Evolutionary conservation across 2,329 filamentous ascomycete genomes (phyloP), one percentile per base, ranked within the genome.

Genomic region (Akanthomyces lecanii): DNA sequence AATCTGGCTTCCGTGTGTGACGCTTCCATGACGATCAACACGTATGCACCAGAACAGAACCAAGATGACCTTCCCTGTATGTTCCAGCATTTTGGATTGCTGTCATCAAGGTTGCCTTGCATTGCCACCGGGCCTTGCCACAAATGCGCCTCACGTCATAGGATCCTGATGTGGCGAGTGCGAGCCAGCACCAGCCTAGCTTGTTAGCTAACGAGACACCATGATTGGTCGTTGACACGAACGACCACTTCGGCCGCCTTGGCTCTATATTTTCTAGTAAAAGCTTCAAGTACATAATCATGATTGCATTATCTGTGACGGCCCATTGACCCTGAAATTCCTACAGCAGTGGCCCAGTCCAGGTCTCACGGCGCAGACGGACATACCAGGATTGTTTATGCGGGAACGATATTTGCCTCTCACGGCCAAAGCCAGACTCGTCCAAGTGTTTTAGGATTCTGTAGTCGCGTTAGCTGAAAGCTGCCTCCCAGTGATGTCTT

Each of bases 311-410:
- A 7, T 53, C 4, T 4, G 14, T 5, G 7, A 28, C 18, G 57
- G 23, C 48, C n/a, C 7, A 4, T 44, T 12, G n/a, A 4, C 38
- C 12, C 21, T n/a, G 36, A 6, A 28, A 18, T 7, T 48, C 25
- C 38, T 65, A 89, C 36, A 89, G 68, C 5, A 79, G 80, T 16
- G 91, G 91, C 0, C 85, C 87, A 52, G 89, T 84, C 89, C 92
- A 98, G 23, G 82, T 85, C 67, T 97, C 92, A 65, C 94, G 82
- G 63, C 86, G 83, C 66, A 96, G 82, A 70, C 89, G 89, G 76
- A 96, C 89, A 65, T 94, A 82, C 76, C 93, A 96, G 7, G 91
- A 88, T 73, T 96, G 92, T 75, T 99, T 99, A 74, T 98, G 93
- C 1, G 92, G 89, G 67, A 99, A 92, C 1, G 88, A 84, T 57